These are phyloP conservation scores for Polymyxa betae DNA, from an alignment of 208 protist species.

Conservation along the genomic window DNA sequence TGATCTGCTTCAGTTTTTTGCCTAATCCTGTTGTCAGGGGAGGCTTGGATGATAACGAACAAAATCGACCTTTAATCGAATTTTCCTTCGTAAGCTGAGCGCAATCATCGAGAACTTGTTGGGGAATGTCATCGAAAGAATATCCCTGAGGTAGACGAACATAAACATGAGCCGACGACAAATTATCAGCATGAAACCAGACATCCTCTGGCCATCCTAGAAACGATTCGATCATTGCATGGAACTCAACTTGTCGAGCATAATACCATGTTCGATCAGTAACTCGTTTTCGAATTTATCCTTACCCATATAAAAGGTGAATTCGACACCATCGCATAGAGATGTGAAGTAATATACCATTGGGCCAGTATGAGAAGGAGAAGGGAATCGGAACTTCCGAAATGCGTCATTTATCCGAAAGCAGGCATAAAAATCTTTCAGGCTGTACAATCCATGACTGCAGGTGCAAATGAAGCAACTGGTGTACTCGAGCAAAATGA, in stretches of 20 bases:
- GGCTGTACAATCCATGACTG: no score
- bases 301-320: constrained; percentile 65
- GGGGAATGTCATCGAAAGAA: constrained; percentile 60
- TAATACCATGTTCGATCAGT: constrained; percentile 62
- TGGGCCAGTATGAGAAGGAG: no score
- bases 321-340: constrained; percentile 8
- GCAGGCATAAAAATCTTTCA: no score
- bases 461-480: no score
- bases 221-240: neutral
- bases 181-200: constrained; percentile 71
- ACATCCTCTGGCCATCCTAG: constrained; percentile 64
- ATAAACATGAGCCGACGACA: constrained; percentile 71
- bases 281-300: constrained; percentile 72
- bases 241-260: neutral
- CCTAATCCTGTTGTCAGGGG: neutral
- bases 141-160: constrained; percentile 28
- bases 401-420: no score
- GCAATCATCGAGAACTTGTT: constrained; percentile 64
- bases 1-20: constrained; percentile 59
- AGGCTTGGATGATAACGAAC: neutral
- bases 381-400: no score
- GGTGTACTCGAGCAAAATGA: no score
- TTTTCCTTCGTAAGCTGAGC: constrained; percentile 68
- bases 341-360: constrained; percentile 52
- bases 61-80: constrained; percentile 66